phyloP scores from a whole-genome alignment of 345 rosid species.

The Hypericum perforatum region DNA sequence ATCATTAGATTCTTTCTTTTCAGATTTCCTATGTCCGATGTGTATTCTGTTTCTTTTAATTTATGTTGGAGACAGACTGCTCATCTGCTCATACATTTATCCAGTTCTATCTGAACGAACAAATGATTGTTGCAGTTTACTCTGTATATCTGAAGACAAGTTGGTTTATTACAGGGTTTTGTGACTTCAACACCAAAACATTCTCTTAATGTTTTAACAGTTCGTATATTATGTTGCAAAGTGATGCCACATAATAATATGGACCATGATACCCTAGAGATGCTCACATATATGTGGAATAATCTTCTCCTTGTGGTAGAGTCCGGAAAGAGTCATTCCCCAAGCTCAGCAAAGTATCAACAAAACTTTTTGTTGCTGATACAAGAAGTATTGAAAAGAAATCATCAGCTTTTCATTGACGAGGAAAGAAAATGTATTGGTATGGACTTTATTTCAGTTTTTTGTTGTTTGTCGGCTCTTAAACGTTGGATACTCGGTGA shows the following conservation, averaged over 20 bases:
- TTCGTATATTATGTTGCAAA: constrained; percentile 39
- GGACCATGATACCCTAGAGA: constrained; percentile 23
- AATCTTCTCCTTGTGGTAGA: constrained; percentile 47
- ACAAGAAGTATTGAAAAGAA: constrained; percentile 53
- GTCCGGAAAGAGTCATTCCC: constrained; percentile 34
- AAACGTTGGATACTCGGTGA: not conserved
- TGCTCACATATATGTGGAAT: constrained; percentile 43
- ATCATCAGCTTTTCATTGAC: constrained; percentile 50
- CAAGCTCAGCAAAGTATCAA: constrained; percentile 48
- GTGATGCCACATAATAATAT: constrained; percentile 17
- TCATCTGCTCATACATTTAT: not conserved
- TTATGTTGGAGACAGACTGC: too few species aligned
- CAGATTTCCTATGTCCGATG: too few species aligned
- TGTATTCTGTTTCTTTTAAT: too few species aligned
- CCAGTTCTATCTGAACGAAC: not conserved
- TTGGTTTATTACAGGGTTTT: constrained; percentile 46
- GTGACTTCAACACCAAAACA: constrained; percentile 45
- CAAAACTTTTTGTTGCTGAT: constrained; percentile 55
- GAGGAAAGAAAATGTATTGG: constrained; percentile 57
- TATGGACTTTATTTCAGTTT: constrained; percentile 19
- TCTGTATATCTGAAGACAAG: not conserved
- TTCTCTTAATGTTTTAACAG: constrained; percentile 51
- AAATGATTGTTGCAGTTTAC: not conserved
- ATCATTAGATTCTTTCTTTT: too few species aligned
- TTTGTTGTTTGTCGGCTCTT: constrained; percentile 4